Conservation (phyloP, 78 protist species). For the Pelomyxa schiedti region DNA sequence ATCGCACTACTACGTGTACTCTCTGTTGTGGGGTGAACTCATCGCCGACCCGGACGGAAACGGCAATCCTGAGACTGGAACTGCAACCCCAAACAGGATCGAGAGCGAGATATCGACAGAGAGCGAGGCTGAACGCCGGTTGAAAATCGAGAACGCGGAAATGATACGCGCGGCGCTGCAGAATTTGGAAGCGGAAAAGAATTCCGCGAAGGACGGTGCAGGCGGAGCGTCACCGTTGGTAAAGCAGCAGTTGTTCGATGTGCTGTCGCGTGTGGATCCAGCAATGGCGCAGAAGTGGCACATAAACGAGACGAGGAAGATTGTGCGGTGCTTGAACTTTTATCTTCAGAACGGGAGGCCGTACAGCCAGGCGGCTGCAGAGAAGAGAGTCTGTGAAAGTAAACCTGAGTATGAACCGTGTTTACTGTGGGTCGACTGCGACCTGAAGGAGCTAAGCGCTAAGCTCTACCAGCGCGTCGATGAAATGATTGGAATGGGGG, state of each 20-base stretch:
- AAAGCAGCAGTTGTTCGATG: not conserved
- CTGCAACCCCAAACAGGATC: too few relatives aligned
- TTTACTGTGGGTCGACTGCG: slow-evolving; percentile 14
- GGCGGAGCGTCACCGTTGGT: not conserved
- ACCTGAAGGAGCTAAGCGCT: not conserved
- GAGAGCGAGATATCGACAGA: too few relatives aligned
- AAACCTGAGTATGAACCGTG: not conserved
- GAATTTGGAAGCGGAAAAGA: too few relatives aligned
- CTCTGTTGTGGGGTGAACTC: not conserved
- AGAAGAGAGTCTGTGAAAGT: not conserved
- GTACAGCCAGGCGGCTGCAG: not conserved
- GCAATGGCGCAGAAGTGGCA: slow-evolving; percentile 3
- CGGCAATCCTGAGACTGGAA: not conserved
- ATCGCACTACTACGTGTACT: slow-evolving; percentile 12
- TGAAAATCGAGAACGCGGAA: too few relatives aligned
- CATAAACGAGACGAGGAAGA: slow-evolving; percentile 1
- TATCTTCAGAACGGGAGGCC: not conserved
- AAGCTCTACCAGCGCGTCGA: slow-evolving; percentile 2
- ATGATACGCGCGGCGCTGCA: too few relatives aligned
- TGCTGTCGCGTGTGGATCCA: not conserved
- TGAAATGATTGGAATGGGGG: not conserved
- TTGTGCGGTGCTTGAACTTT: not conserved
- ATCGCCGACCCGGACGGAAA: not conserved
- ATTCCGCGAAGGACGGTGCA: not conserved
- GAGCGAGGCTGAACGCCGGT: too few relatives aligned